A percentile compares a stretch with the other conserved stretches of the same genome.
Evolutionary conservation across 306 rosid species (phyloP).

Genomic region (Glycine latifolia): DNA sequence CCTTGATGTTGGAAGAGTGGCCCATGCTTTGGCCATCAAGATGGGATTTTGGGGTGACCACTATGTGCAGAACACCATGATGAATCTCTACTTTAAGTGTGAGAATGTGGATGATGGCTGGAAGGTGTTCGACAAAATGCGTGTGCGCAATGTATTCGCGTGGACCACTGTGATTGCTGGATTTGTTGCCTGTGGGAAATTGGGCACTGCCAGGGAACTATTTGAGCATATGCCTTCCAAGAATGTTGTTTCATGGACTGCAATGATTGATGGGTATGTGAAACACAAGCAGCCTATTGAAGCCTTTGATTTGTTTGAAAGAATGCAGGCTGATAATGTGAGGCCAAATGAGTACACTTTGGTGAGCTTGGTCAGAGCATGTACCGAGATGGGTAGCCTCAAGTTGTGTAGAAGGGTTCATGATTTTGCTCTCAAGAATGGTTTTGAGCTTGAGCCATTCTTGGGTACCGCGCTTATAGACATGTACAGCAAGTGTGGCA

Average conservation of each 20-base stretch:
- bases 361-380: constrained; percentile 70
- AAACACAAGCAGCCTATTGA: constrained; percentile 53
- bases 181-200: constrained; percentile 53
- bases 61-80: constrained; percentile 70
- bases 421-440: constrained; percentile 58
- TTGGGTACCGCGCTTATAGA: constrained; percentile 77
- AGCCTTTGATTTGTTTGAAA: constrained; percentile 64
- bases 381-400: constrained; percentile 66
- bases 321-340: constrained; percentile 65
- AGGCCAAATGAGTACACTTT: constrained; percentile 68
- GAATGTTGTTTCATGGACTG: constrained; percentile 80
- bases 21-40: constrained; percentile 61
- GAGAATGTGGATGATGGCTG: constrained; percentile 49
- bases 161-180: constrained; percentile 73
- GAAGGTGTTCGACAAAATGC: constrained; percentile 74
- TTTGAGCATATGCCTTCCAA: constrained; percentile 69
- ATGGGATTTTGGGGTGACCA: constrained; percentile 57
- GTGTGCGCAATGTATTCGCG: constrained; percentile 61
- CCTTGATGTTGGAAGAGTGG: constrained; percentile 51
- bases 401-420: constrained; percentile 67
- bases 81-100: constrained; percentile 66
- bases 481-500: constrained; percentile 80
- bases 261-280: constrained; percentile 70
- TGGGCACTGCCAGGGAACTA: constrained; percentile 52
- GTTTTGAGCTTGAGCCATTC: constrained; percentile 58